Evolutionary conservation across 2,329 filamentous ascomycete genomes (phyloP).

Genomic region (Phialemoniopsis sp.): DNA sequence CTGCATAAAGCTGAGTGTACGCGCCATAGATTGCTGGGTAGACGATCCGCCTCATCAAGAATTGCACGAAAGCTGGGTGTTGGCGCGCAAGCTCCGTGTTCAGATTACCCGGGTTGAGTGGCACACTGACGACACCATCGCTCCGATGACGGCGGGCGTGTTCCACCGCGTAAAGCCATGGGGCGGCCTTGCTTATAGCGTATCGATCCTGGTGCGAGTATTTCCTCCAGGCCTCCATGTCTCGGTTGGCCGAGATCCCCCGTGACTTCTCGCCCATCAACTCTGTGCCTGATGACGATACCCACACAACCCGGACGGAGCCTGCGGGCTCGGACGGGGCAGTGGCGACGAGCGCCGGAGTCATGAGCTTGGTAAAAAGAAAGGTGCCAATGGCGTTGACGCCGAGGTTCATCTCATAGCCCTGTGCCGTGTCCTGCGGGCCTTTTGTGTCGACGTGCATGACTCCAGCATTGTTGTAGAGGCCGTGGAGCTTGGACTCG

Average conservation of each 20-base stretch:
- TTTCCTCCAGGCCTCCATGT: conserved; percentile 3
- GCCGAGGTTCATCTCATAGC: conserved; percentile 9
- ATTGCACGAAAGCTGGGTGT: too few species aligned
- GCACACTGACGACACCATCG: too few species aligned
- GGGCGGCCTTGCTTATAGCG: too few species aligned
- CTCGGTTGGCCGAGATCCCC: conserved; percentile 7
- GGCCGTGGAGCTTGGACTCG: conserved; percentile 19
- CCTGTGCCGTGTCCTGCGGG: conserved; percentile 14
- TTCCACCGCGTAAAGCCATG: too few species aligned
- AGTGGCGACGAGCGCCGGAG: conserved; percentile 4
- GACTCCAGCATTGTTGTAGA: conserved; percentile 28
- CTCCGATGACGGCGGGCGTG: too few species aligned
- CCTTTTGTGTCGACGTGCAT: conserved; percentile 19
- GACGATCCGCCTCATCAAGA: too few species aligned
- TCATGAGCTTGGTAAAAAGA: conserved; percentile 9
- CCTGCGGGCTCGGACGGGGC: conserved; percentile 1
- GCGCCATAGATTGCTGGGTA: too few species aligned
- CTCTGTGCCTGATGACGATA: conserved; percentile 6
- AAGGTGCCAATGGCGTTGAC: conserved; percentile 8
- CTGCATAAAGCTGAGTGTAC: too few species aligned
- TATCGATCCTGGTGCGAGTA: too few species aligned
- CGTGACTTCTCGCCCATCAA: not conserved
- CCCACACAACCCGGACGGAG: conserved; percentile 8
- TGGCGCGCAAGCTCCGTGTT: too few species aligned
- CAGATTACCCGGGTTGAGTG: too few species aligned